Percentiles rank a stretch among this genome's conserved stretches.
Conservation (phyloP, 208 protist genomes). For the Porcisia deanei region DNA sequence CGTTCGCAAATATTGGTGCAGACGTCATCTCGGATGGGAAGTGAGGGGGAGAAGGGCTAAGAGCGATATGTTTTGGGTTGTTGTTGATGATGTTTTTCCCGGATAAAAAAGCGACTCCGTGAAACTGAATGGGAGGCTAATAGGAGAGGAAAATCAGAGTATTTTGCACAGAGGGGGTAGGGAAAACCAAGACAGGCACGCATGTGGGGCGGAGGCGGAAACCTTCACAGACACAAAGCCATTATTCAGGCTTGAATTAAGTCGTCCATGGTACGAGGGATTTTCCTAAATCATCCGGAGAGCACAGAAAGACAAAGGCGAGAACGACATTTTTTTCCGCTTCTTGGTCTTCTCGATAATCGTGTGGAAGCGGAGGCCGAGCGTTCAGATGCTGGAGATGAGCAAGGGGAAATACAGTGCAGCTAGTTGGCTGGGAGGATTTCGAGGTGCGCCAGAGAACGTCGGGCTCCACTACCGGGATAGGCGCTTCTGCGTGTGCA, state of each 20-base stretch:
- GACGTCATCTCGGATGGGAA: constrained; percentile 9
- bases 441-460: background rate
- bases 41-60: background rate
- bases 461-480: background rate
- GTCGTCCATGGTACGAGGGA: background rate
- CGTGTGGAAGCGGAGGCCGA: background rate
- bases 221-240: background rate
- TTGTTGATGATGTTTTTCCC: background rate
- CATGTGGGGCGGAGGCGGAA: background rate
- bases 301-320: too few relatives aligned
- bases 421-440: background rate
- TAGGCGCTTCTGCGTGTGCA: background rate
- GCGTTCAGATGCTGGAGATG: background rate
- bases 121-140: background rate
- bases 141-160: background rate
- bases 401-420: background rate
- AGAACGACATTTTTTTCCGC: background rate
- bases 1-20: constrained; percentile 58
- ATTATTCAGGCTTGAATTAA: background rate
- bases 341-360: background rate
- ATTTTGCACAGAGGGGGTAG: background rate
- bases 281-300: too few relatives aligned
- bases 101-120: background rate
- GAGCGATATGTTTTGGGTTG: background rate
- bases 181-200: background rate